Evolutionary conservation across 106 monocot species (phyloP).

Genomic region (Apostasia ramifera): DNA sequence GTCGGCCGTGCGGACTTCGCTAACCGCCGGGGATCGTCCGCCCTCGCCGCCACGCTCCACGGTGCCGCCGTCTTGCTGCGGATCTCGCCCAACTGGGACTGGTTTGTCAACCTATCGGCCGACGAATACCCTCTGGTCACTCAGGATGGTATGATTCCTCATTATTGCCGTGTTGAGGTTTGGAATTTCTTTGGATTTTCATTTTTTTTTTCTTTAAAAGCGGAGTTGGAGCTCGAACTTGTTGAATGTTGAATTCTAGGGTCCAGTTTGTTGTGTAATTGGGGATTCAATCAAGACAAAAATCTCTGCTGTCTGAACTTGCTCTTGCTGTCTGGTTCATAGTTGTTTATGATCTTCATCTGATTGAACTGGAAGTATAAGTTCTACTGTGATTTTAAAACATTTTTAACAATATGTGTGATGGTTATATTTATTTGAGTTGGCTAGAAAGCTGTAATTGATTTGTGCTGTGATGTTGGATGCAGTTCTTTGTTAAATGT

Average conservation of each 20-base stretch:
- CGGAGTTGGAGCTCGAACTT: neutral
- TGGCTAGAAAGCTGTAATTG: no score
- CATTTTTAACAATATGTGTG: no score
- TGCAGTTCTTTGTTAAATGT: no score
- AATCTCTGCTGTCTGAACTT: no score
- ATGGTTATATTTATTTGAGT: no score
- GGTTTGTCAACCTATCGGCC: slow-evolving; percentile 67
- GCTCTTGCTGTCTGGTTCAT: no score
- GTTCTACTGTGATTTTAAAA: no score
- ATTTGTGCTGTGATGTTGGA: no score
- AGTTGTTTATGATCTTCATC: no score
- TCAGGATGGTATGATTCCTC: slow-evolving; percentile 61
- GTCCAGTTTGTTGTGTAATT: no score
- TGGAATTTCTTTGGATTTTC: neutral
- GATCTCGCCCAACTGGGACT: slow-evolving; percentile 38
- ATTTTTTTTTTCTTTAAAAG: neutral
- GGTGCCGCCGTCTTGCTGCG: slow-evolving; percentile 52
- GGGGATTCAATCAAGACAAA: no score
- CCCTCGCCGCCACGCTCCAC: slow-evolving; percentile 57
- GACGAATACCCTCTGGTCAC: slow-evolving; percentile 75
- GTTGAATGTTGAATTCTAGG: neutral
- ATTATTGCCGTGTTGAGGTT: neutral
- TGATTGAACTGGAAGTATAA: no score
- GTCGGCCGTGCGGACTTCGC: slow-evolving; percentile 47
- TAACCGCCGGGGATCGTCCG: slow-evolving; percentile 47